Evolutionary conservation across 2,329 filamentous ascomycete species (phyloP), one percentile per base, ranked within the genome.

Genomic region (Paraphaeosphaeria minitans): DNA sequence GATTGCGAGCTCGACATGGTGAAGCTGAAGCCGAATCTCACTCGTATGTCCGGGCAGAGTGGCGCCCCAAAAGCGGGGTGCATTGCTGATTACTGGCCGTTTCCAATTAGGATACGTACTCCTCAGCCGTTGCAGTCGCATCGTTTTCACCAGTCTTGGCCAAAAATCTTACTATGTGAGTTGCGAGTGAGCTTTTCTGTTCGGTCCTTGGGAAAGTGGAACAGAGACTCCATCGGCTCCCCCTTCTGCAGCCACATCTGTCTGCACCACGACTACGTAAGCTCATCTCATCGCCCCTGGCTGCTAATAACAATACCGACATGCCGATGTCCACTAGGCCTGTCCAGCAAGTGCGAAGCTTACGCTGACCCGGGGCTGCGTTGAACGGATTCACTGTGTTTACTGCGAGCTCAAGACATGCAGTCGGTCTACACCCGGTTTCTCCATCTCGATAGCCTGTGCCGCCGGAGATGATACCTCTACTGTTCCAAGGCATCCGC

Each of bases 1-100:
- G 65, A 62, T 57, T 64, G 65, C 64, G 62, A 68, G 56, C 21
- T 42, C 19, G 35, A 41, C 16, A 52, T 41, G 46, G 55, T 64
- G 60, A 58, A 69, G 55, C 64, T 58, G 61, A 63, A 67, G 62
- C 70, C 66, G 67, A 62, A 53, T 39, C n/a, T 33, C 53, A n/a
- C 46, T 21, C 42, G 12, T 52, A 19, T 10, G 9, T 10, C 22
- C 19, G 47, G 41, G 14, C 41, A 43, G 10, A 21, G 41, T 22
- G 41, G 41, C 19, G 9, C 41, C 41, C 41, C 41, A 19, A 48
- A 52, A 53, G 52, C 47, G 46, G 48, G 53, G 43, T 52, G 39
- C 29, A 5, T 31, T 27, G 24, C 13, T 37, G 9, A 6, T 35
- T 24, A 39, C 37, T 45, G 24, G 45, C 39, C 41, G 39, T 33